These are phyloP conservation scores for Calendula officinalis DNA, from an alignment of 129 eudicot genomes.

Conservation along the genomic window DNA sequence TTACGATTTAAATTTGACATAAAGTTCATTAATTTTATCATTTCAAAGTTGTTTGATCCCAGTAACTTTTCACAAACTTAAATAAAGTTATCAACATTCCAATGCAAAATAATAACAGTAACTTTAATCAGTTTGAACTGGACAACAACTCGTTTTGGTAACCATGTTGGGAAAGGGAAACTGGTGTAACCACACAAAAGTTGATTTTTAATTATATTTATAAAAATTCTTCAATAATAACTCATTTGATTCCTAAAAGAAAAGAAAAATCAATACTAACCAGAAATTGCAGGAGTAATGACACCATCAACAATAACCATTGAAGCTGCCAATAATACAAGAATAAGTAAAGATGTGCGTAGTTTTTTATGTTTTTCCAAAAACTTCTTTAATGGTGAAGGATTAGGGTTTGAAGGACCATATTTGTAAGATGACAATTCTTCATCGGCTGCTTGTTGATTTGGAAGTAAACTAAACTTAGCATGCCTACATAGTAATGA, in stretches of 20 bases:
- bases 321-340: conserved; percentile 80
- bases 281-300: conserved; percentile 88
- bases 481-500: conserved; percentile 81
- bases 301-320: conserved; percentile 93
- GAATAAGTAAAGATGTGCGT: conserved; percentile 56
- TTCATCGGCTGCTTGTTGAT: conserved; percentile 93
- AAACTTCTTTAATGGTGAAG: conserved; percentile 48
- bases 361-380: conserved; percentile 63
- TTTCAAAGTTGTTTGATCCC: too few relatives aligned
- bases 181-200: too few relatives aligned
- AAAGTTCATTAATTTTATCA: too few relatives aligned
- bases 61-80: too few relatives aligned
- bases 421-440: conserved; percentile 71
- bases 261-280: conserved; percentile 37
- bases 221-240: conserved; percentile 2
- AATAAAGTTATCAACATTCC: too few relatives aligned
- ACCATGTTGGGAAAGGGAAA: too few relatives aligned
- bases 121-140: too few relatives aligned
- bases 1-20: too few relatives aligned
- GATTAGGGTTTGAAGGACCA: conserved; percentile 42
- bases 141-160: too few relatives aligned
- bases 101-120: too few relatives aligned
- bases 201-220: neutral
- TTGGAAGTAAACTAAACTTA: conserved; percentile 79
- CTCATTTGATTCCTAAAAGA: neutral